These are phyloP conservation scores for Cynanchum wilfordii DNA, from an alignment of 257 asterid species.

Conservation along the genomic window DNA sequence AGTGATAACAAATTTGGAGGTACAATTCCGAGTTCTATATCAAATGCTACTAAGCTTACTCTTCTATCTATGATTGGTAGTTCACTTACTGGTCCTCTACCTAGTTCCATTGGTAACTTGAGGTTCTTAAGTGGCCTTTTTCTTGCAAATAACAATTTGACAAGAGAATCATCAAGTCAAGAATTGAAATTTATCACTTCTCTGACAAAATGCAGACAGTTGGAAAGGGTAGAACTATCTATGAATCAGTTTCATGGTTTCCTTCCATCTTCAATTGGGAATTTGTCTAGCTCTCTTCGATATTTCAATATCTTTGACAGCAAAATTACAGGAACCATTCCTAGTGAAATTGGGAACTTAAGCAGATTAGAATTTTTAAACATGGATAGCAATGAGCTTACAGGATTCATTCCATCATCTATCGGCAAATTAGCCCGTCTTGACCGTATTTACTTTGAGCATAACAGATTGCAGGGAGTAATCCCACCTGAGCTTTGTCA, in stretches of 20 bases:
- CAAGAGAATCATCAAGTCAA: slow-evolving; percentile 26
- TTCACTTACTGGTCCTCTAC: slow-evolving; percentile 29
- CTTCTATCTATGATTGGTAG: neutral
- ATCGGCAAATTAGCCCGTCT: slow-evolving; percentile 32
- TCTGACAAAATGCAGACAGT: slow-evolving; percentile 35
- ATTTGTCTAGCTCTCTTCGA: slow-evolving; percentile 36
- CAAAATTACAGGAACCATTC: slow-evolving; percentile 38
- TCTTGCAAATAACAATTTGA: slow-evolving; percentile 34
- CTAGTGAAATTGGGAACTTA: slow-evolving; percentile 42
- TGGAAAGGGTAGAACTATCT: slow-evolving; percentile 22
- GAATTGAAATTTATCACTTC: slow-evolving; percentile 37
- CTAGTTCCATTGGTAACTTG: slow-evolving; percentile 32
- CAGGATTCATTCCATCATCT: slow-evolving; percentile 38
- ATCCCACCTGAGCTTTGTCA: slow-evolving; percentile 44
- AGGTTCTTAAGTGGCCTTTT: slow-evolving; percentile 20
- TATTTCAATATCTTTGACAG: slow-evolving; percentile 26
- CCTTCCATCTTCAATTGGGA: slow-evolving; percentile 48
- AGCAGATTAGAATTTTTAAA: slow-evolving; percentile 27
- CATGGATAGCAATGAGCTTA: slow-evolving; percentile 37
- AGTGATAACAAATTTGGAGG: neutral
- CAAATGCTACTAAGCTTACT: neutral
- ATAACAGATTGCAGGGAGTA: slow-evolving; percentile 41
- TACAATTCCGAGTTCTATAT: neutral
- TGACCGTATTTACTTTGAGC: slow-evolving; percentile 38
- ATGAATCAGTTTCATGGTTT: slow-evolving; percentile 38